Evolutionary conservation across 371 early-diverging fungal species (phyloP), one percentile per base, ranked within the genome.

Genomic region (Mycotypha africana): DNA sequence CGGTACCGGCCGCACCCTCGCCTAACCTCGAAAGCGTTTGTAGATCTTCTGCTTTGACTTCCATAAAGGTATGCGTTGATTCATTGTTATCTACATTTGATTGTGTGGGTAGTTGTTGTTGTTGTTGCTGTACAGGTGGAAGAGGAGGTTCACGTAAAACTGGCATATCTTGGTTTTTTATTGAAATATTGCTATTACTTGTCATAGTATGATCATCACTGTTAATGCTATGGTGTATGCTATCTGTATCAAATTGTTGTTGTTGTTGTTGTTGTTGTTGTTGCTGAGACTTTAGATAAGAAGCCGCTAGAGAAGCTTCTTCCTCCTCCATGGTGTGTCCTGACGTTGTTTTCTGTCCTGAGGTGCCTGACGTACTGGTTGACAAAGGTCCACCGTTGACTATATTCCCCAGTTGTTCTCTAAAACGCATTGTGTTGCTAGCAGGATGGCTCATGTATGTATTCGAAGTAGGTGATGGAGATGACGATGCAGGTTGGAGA

Each of bases 1-100:
- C 97, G 6, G 94, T 91, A 16, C 97, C 98, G 28, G 93, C 95
- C 36, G 91, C 85, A 16, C 98, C 98, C 38, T 92, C 88, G 26
- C 97, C 98, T 34, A 98, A 76, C 43, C 85, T 82, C 9, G 68
- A 57, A 34, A 86, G 42, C 1, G 74, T 65, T 40, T 78, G 67
- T 3, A 91, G 59, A 49, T 89, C 85, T 39, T 73, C 76, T n/a
- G 66, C 56, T 36, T 57, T 70, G 12, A 80, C 50, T 42, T 76
- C 72, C 63, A 67, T 63, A 40, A 63, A 68, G 21, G 63, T 60
- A 26, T 42, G 24, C 11, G 32, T 34, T 10, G 39, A 16, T 34
- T 15, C 34, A 19, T 30, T 10, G n/a, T n/a, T n/a, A n/a, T n/a
- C n/a, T n/a, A n/a, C n/a, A n/a, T n/a, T n/a, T n/a, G n/a, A n/a